These are phyloP conservation scores for Populus ilicifolia DNA, from an alignment of 345 rosid genomes.

Conservation along the genomic window DNA sequence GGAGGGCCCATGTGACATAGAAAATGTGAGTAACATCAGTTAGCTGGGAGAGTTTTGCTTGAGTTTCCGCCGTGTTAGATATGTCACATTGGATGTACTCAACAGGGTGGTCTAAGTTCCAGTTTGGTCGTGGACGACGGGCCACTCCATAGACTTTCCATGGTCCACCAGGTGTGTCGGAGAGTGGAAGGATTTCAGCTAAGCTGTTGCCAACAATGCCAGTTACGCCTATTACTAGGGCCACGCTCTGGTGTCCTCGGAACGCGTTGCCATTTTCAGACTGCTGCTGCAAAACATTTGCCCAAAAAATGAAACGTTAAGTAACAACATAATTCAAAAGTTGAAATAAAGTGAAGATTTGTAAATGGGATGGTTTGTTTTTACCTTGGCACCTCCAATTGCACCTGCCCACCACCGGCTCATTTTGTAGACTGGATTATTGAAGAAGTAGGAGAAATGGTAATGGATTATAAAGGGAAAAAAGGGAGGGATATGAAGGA, in stretches of 20 bases:
- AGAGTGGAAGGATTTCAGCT: slow-evolving; percentile 74
- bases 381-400: slow-evolving; percentile 46
- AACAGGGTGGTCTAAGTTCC: slow-evolving; percentile 59
- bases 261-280: slow-evolving; percentile 31
- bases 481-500: too few relatives aligned
- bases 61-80: slow-evolving; percentile 35
- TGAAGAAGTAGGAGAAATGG: too few relatives aligned
- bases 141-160: slow-evolving; percentile 91
- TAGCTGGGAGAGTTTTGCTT: slow-evolving; percentile 51
- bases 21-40: slow-evolving; percentile 67
- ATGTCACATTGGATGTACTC: slow-evolving; percentile 81
- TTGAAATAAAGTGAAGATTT: background rate
- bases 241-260: slow-evolving; percentile 54
- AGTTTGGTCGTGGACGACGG: slow-evolving; percentile 65
- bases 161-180: slow-evolving; percentile 80
- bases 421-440: slow-evolving; percentile 16
- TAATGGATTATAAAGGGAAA: too few relatives aligned
- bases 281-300: slow-evolving; percentile 43
- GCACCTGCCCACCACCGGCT: slow-evolving; percentile 66
- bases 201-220: slow-evolving; percentile 83
- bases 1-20: slow-evolving; percentile 59
- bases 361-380: background rate
- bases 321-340: background rate
- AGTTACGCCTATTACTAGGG: slow-evolving; percentile 61
- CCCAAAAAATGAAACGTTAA: background rate